phyloP scores from a whole-genome alignment of 768 basidiomycete species.

The Suillus decipiens region DNA sequence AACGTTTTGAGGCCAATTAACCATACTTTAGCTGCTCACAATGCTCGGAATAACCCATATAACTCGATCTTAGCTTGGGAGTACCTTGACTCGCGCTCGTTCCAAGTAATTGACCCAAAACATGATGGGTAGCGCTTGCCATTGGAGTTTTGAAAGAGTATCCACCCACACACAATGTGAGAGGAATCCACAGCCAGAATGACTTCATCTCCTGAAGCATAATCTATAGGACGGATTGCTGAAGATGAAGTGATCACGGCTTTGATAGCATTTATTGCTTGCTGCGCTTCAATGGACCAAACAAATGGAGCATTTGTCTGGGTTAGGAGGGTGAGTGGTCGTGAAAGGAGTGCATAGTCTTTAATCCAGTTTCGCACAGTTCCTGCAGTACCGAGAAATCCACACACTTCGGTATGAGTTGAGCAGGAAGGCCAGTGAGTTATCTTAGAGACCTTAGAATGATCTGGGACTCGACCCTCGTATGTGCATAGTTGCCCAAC shows the following conservation, averaged over 20 bases:
- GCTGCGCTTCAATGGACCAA: accelerated
- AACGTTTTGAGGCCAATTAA: not conserved
- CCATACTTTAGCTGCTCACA: too few species aligned
- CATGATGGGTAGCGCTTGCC: not conserved
- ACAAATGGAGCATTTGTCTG: not conserved
- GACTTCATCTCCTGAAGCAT: accelerated
- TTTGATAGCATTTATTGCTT: not conserved
- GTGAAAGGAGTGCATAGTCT: accelerated
- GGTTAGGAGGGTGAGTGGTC: accelerated
- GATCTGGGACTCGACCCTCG: too few species aligned
- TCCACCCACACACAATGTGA: not conserved
- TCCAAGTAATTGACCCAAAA: not conserved
- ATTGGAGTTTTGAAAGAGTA: accelerated
- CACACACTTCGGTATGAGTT: too few species aligned
- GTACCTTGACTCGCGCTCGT: not conserved
- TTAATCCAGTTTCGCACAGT: not conserved
- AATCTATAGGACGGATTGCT: not conserved
- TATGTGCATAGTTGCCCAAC: too few species aligned
- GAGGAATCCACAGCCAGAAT: not conserved
- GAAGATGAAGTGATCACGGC: not conserved
- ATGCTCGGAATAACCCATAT: too few species aligned
- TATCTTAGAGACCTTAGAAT: too few species aligned
- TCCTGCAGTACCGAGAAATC: too few species aligned
- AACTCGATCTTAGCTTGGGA: not conserved
- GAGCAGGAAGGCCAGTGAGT: too few species aligned